Percentiles rank a stretch among this genome's conserved stretches.
phyloP scores from a whole-genome alignment of 2,329 filamentous ascomycete species.

The Verticillium alfalfae region DNA sequence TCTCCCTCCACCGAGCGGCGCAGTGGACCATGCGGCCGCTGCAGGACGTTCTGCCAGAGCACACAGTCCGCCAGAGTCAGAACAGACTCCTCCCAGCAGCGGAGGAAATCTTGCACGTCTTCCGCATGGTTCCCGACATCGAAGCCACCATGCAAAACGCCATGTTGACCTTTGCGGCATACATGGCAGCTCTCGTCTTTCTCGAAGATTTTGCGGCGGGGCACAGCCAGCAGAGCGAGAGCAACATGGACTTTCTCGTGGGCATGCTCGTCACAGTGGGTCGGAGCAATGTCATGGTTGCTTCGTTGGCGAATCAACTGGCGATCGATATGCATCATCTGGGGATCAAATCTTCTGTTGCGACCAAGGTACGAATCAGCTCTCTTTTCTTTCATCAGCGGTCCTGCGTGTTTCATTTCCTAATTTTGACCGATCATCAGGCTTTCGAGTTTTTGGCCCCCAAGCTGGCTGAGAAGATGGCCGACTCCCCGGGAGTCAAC shows the following conservation, averaged over 20 bases:
- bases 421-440: not conserved
- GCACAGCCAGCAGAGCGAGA: not conserved
- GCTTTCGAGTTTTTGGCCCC: not conserved
- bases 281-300: not conserved
- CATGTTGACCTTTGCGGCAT: slow-evolving; percentile 64
- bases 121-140: slow-evolving; percentile 50
- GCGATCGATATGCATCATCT: not conserved
- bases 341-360: not conserved
- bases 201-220: slow-evolving; percentile 36
- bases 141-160: slow-evolving; percentile 51
- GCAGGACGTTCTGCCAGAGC: slow-evolving; percentile 43
- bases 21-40: not conserved
- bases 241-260: not conserved
- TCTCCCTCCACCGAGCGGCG: slow-evolving; percentile 56
- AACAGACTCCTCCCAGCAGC: slow-evolving; percentile 62
- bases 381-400: not conserved
- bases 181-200: slow-evolving; percentile 63
- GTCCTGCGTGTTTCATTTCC: not conserved
- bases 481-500: not conserved
- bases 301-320: not conserved
- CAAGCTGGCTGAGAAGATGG: not conserved
- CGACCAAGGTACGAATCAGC: not conserved
- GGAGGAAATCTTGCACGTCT: slow-evolving; percentile 60
- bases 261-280: not conserved
- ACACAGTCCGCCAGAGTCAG: slow-evolving; percentile 58